Evolutionary conservation across 139 green algal species (phyloP).

Genomic region (Mychonastes homosphaera): DNA sequence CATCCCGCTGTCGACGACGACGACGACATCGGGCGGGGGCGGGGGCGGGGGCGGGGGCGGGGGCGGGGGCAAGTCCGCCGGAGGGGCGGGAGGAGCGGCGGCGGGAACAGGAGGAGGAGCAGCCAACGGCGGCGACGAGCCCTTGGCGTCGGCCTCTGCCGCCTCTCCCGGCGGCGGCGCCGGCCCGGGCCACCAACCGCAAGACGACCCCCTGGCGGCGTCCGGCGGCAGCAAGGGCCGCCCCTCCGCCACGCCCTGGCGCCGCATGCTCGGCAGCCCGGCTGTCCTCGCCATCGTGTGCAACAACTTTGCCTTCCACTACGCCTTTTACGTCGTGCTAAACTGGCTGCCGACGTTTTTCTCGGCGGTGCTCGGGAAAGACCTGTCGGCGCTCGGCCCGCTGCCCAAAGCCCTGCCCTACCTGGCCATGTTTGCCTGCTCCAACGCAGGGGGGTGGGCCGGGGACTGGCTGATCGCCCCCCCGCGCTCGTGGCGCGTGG

Average conservation of each 20-base stretch:
- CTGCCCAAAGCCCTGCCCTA: conserved; percentile 84
- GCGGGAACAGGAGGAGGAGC: too few relatives aligned
- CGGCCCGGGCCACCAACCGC: too few relatives aligned
- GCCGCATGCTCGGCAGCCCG: conserved; percentile 45
- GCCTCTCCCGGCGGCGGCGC: too few relatives aligned
- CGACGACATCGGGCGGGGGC: not conserved
- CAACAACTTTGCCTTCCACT: conserved; percentile 99
- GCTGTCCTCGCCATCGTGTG: conserved; percentile 90
- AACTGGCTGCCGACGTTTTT: conserved; percentile 99
- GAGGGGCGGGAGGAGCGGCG: too few relatives aligned
- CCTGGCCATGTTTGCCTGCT: conserved; percentile 85
- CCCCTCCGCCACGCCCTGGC: conserved; percentile 48
- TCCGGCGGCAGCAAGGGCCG: conserved; percentile 28
- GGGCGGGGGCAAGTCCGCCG: not conserved
- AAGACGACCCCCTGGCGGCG: too few relatives aligned
- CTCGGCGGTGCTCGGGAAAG: conserved; percentile 55
- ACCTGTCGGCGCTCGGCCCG: conserved; percentile 58
- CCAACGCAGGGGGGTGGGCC: conserved; percentile 66
- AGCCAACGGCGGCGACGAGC: too few relatives aligned
- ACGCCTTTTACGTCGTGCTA: conserved; percentile 97
- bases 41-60: not conserved
- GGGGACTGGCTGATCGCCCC: conserved; percentile 83
- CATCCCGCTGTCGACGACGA: conserved; percentile 30
- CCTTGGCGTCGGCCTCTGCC: too few relatives aligned
- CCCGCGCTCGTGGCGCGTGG: conserved; percentile 26